Conservation (phyloP, 768 basidiomycete genomes). For the Suillus cothurnatus region DNA sequence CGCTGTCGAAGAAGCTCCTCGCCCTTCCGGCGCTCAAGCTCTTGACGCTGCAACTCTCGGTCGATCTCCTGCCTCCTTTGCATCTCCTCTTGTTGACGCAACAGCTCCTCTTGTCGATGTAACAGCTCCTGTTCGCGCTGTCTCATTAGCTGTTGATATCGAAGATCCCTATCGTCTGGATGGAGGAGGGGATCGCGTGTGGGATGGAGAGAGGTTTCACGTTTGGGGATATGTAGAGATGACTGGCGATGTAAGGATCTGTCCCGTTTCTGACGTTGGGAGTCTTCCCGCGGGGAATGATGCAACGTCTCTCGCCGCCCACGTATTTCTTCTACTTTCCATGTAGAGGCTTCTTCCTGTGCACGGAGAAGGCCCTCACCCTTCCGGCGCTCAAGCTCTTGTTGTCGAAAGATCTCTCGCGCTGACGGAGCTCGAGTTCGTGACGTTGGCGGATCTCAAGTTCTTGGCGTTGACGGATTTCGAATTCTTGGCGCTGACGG, state of each 20-base stretch:
- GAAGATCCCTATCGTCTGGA: not conserved
- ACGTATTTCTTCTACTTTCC: not conserved
- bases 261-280: not conserved
- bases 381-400: not conserved
- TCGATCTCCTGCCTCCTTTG: not conserved
- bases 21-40: not conserved
- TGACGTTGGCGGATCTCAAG: constrained; percentile 1
- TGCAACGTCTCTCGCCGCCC: not conserved
- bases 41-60: constrained; percentile 1
- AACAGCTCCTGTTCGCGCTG: not conserved
- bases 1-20: constrained; percentile 1
- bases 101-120: not conserved
- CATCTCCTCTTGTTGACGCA: not conserved
- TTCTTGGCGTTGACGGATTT: not conserved
- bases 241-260: not conserved
- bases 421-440: not conserved
- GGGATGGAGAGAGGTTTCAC: not conserved
- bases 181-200: not conserved
- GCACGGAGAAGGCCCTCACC: not conserved
- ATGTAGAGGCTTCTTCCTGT: not conserved
- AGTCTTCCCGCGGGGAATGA: not conserved
- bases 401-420: not conserved
- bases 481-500: constrained; percentile 1
- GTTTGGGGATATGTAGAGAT: not conserved
- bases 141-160: not conserved